Conservation (phyloP, 2,329 filamentous ascomycete species). For the Arthrobotrys pseudoclavata region DNA sequence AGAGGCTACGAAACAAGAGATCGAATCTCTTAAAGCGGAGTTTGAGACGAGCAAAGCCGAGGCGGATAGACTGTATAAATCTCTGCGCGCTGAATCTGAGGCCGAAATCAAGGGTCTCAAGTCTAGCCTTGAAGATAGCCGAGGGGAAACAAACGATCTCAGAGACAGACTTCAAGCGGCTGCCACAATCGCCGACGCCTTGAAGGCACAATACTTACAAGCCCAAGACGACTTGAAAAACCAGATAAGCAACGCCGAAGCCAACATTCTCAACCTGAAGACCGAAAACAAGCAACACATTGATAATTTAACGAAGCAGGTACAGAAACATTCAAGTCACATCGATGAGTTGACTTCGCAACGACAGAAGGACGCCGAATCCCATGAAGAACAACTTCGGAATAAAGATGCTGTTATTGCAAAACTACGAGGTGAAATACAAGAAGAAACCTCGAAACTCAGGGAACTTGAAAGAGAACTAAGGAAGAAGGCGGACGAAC, state of each 20-base stretch:
- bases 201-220: conserved; percentile 42
- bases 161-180: conserved; percentile 42
- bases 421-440: conserved; percentile 36
- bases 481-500: conserved; percentile 37
- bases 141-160: conserved; percentile 31
- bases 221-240: conserved; percentile 51
- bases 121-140: conserved; percentile 20
- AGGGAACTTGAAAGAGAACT: conserved; percentile 42
- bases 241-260: conserved; percentile 49
- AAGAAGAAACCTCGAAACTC: conserved; percentile 40
- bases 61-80: conserved; percentile 35
- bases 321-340: conserved; percentile 38
- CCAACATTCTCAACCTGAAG: conserved; percentile 37
- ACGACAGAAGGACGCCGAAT: conserved; percentile 31
- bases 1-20: conserved; percentile 46
- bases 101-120: conserved; percentile 41
- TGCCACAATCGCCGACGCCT: conserved; percentile 35
- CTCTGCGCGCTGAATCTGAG: conserved; percentile 27
- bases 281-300: conserved; percentile 47
- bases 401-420: conserved; percentile 31
- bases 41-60: conserved; percentile 47
- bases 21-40: conserved; percentile 45
- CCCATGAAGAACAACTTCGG: conserved; percentile 37
- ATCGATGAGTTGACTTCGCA: conserved; percentile 37
- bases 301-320: conserved; percentile 44